These are phyloP conservation scores for Corymbia citriodora DNA, from an alignment of 441 rosid species.

Conservation along the genomic window DNA sequence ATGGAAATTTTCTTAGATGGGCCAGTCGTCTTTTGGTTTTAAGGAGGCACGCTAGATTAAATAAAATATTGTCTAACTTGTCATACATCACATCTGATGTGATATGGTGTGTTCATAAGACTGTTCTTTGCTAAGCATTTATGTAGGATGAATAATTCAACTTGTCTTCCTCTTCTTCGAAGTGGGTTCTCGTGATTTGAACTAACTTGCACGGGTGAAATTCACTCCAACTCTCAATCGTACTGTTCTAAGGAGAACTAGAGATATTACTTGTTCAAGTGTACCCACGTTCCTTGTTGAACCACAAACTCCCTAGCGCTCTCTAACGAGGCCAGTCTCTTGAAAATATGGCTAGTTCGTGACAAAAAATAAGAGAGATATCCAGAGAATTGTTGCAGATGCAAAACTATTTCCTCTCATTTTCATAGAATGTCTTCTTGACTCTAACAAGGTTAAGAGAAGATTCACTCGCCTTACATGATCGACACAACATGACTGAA, in stretches of 20 bases:
- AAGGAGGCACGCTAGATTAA: not conserved
- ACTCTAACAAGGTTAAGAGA: not conserved
- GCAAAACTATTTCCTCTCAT: not conserved
- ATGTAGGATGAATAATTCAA: not conserved
- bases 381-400: not conserved
- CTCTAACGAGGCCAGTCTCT: not conserved
- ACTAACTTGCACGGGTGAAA: not conserved
- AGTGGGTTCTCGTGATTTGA: not conserved
- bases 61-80: not conserved
- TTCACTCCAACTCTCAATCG: not conserved
- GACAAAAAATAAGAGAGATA: not conserved
- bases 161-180: not conserved
- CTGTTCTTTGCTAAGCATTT: not conserved
- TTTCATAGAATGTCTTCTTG: not conserved
- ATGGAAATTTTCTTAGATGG: not conserved
- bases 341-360: not conserved
- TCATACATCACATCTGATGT: not conserved
- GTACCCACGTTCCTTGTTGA: not conserved
- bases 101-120: not conserved
- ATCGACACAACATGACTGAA: too few relatives aligned
- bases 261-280: not conserved
- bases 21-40: not conserved
- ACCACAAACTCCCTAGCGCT: not conserved
- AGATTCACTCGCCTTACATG: not conserved
- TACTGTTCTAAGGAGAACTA: not conserved